Percentiles rank a stretch among this genome's conserved stretches.
These are phyloP conservation scores for Ceratocystis papillata DNA, from an alignment of 2,329 filamentous ascomycete species.

Conservation along the genomic window DNA sequence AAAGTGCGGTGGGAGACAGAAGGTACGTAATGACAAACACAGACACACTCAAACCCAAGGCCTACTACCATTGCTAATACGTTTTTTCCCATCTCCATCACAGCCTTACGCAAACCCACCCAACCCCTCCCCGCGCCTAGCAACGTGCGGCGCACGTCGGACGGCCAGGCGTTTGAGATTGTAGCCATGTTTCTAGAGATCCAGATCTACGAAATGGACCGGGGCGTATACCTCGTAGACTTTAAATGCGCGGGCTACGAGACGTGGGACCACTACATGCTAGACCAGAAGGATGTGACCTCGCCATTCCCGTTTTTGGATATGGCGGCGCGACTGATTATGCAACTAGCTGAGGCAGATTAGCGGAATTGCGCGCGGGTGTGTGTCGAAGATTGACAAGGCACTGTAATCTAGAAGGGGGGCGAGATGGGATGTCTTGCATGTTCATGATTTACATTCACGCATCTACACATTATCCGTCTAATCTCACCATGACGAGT, in stretches of 20 bases:
- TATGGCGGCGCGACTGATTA: slow-evolving; percentile 81
- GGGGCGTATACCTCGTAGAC: slow-evolving; percentile 86
- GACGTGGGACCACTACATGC: slow-evolving; percentile 56
- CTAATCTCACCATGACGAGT: too few relatives aligned
- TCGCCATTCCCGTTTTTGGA: slow-evolving; percentile 94
- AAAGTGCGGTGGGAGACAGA: slow-evolving; percentile 79
- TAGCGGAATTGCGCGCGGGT: slow-evolving; percentile 28
- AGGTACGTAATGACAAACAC: slow-evolving; percentile 41
- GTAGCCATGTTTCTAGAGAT: slow-evolving; percentile 94
- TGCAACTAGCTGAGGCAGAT: slow-evolving; percentile 79
- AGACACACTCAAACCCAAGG: neutral
- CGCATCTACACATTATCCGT: too few relatives aligned
- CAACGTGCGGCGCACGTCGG: slow-evolving; percentile 29
- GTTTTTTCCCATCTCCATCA: neutral
- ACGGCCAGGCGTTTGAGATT: slow-evolving; percentile 42
- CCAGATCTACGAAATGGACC: slow-evolving; percentile 89
- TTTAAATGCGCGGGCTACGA: slow-evolving; percentile 99
- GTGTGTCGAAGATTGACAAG: neutral
- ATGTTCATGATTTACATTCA: too few relatives aligned
- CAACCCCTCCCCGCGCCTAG: slow-evolving; percentile 16
- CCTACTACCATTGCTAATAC: neutral
- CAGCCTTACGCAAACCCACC: slow-evolving; percentile 22
- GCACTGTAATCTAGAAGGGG: too few relatives aligned
- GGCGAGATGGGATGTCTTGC: neutral
- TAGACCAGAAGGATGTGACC: slow-evolving; percentile 89